A percentile compares a stretch with the other conserved stretches of the same genome.
Evolutionary conservation across 768 basidiomycete genomes (phyloP).

Genomic region (Hemileccinum impolitum): DNA sequence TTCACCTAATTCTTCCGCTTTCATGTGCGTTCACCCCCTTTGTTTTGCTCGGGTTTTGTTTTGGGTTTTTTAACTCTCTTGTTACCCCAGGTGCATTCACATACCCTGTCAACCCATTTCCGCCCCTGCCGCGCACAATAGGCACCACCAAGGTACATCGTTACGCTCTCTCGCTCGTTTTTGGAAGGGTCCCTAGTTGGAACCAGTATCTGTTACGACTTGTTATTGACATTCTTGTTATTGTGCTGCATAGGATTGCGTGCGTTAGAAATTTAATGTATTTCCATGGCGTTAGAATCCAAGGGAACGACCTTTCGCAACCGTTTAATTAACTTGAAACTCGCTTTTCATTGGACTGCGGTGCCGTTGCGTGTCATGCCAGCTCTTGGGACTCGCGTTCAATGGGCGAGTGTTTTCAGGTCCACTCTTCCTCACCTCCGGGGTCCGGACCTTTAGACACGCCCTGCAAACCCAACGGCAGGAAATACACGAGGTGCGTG

Average conservation of each 20-base stretch:
- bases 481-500: too few species aligned
- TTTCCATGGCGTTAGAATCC: conserved; percentile 11
- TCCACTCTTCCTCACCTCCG: too few species aligned
- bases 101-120: conserved; percentile 20
- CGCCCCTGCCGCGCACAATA: conserved; percentile 18
- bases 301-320: background rate
- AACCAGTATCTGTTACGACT: conserved; percentile 17
- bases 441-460: too few species aligned
- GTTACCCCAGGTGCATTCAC: conserved; percentile 22
- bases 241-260: conserved; percentile 8
- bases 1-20: conserved; percentile 26
- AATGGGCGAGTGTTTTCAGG: too few species aligned
- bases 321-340: background rate
- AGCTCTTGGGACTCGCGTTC: too few species aligned
- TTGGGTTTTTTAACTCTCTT: conserved; percentile 14
- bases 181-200: conserved; percentile 5
- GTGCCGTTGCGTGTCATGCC: too few species aligned
- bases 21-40: conserved; percentile 17
- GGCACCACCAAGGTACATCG: conserved; percentile 20
- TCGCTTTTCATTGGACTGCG: background rate
- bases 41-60: conserved; percentile 18
- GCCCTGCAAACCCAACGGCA: too few species aligned
- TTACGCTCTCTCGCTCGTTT: conserved; percentile 28
- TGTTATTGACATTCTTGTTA: conserved; percentile 22
- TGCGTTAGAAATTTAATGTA: conserved; percentile 18